phyloP scores from a whole-genome alignment of 1,139 yeast species.

The Arxiozyma bovina region DNA sequence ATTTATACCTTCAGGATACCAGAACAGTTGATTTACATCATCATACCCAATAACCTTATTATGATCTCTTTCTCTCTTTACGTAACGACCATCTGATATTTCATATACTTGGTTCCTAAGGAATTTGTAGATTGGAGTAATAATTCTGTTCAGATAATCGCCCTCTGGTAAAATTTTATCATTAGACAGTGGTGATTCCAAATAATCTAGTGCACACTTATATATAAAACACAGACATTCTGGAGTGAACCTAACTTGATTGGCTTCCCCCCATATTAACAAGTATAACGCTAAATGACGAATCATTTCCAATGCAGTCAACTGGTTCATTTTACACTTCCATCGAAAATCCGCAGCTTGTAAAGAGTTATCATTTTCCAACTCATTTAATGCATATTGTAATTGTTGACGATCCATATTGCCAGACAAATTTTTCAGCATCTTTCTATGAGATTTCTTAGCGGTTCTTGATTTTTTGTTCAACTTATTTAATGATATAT shows the following conservation, averaged over 20 bases:
- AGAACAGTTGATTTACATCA: constrained; percentile 95
- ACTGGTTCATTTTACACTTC: constrained; percentile 65
- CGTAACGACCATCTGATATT: constrained; percentile 86
- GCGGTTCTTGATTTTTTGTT: constrained; percentile 46
- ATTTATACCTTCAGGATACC: constrained; percentile 99
- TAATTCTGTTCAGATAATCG: constrained; percentile 82
- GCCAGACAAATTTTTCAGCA: constrained; percentile 35
- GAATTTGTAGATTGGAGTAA: constrained; percentile 86
- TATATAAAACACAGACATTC: constrained; percentile 88
- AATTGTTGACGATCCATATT: constrained; percentile 22
- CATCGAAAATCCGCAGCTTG: constrained; percentile 82
- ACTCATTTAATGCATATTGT: constrained; percentile 41
- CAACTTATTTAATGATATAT: constrained; percentile 60
- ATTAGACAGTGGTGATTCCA: constrained; percentile 81
- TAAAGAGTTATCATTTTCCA: constrained; percentile 76
- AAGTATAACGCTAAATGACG: constrained; percentile 85
- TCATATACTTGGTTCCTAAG: constrained; percentile 94
- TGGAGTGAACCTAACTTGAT: constrained; percentile 91
- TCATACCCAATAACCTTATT: constrained; percentile 92
- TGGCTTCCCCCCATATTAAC: constrained; percentile 97
- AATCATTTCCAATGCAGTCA: constrained; percentile 69
- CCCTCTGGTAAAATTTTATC: constrained; percentile 90
- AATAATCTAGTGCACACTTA: constrained; percentile 86
- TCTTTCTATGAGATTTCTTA: constrained; percentile 53
- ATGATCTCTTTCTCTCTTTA: constrained; percentile 96